Conservation (phyloP, 352 stramenopile genomes). For the Globisporangium mamillatum region DNA sequence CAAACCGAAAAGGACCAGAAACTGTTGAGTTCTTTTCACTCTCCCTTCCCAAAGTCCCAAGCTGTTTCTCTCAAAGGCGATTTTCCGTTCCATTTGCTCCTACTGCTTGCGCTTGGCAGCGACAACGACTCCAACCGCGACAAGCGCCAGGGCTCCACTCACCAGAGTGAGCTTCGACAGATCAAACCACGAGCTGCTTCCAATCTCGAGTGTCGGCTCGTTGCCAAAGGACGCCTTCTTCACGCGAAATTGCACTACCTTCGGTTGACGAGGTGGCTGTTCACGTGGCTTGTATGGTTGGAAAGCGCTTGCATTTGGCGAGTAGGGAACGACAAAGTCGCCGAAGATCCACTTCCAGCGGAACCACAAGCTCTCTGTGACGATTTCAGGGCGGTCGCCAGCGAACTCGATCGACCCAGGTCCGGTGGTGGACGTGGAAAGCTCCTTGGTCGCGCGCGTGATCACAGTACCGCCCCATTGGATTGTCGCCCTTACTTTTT, state of each 20-base stretch:
- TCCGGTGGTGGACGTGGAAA: neutral
- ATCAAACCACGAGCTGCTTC: neutral
- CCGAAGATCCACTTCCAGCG: constrained; percentile 2
- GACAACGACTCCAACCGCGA: neutral
- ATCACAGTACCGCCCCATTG: neutral
- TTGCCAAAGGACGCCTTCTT: constrained; percentile 5
- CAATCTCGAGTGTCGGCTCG: neutral
- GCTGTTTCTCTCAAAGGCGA: neutral
- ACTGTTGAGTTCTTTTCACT: neutral
- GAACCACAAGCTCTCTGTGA: constrained; percentile 1
- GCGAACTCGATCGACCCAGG: constrained; percentile 1
- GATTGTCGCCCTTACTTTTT: neutral
- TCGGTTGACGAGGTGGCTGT: neutral
- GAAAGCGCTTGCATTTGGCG: neutral
- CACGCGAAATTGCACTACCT: neutral
- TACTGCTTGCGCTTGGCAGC: constrained; percentile 1
- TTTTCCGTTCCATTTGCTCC: no score
- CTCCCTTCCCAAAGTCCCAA: neutral
- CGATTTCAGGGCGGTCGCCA: neutral
- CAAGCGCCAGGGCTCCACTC: neutral
- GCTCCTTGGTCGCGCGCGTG: constrained; percentile 4
- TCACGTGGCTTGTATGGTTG: neutral
- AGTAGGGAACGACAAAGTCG: neutral
- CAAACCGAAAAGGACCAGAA: no score
- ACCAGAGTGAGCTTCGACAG: neutral